Base-by-base conservation (phyloP, 1,284 basidiomycete species). In the Ceratobasidium sp. region DNA sequence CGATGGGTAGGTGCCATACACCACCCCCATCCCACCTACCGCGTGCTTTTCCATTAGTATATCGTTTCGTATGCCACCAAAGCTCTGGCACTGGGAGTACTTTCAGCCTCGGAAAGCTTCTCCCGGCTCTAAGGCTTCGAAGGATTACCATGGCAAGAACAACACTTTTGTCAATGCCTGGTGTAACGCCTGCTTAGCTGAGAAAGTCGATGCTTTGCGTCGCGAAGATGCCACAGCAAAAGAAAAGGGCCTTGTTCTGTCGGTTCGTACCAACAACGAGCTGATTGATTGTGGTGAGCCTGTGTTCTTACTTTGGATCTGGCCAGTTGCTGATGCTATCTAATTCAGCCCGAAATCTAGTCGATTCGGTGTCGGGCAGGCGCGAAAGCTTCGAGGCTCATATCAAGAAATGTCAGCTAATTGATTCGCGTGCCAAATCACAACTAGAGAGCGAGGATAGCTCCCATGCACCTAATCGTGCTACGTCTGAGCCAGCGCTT, bases 61-160 rank as follows among this genome's bases (percentile, higher is more conserved):
- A 10, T 26, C 61, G 38, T 44, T 64, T 20, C 10, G 6, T 9
- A 64, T 64, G 61, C 61, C 61, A 2, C 61, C 61, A 17, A 64
- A 64, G n/a, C 61, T 64, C 10, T 64, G 61, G 61, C 61, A 64
- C 61, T 64, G 61, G 61, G 40, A 64, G 1, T 64, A 64, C 28
- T 64, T 64, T 33, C 4, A 20, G 12, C 13, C 61, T 64, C 61
- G 33, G 40, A 23, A 17, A 10, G 7, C n/a, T 7, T 20, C 54
- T 23, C 20, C 10, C 54, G 23, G 26, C n/a, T 23, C 54, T 40
- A 44, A 40, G 28, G n/a, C 15, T 38, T 10, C n/a, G n/a, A 64
- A 64, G n/a, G 61, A 40, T 38, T 64, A 64, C 28, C 61, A 64
- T 26, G 33, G 61, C 26, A 64, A 64, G 13, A 64, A 64, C 33